Evolutionary conservation across 2,329 filamentous ascomycete species (phyloP).

Genomic region (Trichoderma citrinoviride): DNA sequence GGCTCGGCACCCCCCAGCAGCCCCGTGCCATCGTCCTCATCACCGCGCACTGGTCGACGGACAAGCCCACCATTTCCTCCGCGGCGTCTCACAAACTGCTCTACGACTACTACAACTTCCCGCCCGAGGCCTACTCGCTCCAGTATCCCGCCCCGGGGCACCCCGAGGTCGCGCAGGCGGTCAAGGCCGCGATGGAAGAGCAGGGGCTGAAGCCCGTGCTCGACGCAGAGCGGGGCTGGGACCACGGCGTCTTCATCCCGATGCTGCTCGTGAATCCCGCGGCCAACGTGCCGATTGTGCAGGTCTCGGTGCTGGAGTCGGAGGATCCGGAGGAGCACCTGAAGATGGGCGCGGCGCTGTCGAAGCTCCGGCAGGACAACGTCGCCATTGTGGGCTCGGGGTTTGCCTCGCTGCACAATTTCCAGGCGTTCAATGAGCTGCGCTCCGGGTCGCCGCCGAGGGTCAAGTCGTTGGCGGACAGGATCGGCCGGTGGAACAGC

Average conservation of each 20-base stretch:
- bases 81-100: slow-evolving; percentile 46
- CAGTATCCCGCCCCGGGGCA: slow-evolving; percentile 57
- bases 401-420: slow-evolving; percentile 58
- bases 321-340: slow-evolving; percentile 51
- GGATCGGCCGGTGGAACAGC: slow-evolving; percentile 45
- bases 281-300: slow-evolving; percentile 54
- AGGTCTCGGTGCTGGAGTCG: slow-evolving; percentile 52
- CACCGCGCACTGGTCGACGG: slow-evolving; percentile 57
- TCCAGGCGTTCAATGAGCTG: slow-evolving; percentile 45
- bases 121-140: slow-evolving; percentile 52
- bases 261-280: slow-evolving; percentile 53
- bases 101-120: slow-evolving; percentile 62
- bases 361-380: slow-evolving; percentile 48
- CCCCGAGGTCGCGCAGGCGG: slow-evolving; percentile 50
- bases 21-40: slow-evolving; percentile 54
- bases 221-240: slow-evolving; percentile 49
- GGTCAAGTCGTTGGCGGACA: slow-evolving; percentile 28
- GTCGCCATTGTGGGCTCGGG: slow-evolving; percentile 61
- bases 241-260: slow-evolving; percentile 61
- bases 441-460: slow-evolving; percentile 26
- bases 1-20: slow-evolving; percentile 49
- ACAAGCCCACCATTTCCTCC: slow-evolving; percentile 50
- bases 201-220: slow-evolving; percentile 45
- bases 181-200: slow-evolving; percentile 45
- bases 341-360: slow-evolving; percentile 53